Conservation (phyloP, 2,329 filamentous ascomycete species). For the Venturia aucupariae region DNA sequence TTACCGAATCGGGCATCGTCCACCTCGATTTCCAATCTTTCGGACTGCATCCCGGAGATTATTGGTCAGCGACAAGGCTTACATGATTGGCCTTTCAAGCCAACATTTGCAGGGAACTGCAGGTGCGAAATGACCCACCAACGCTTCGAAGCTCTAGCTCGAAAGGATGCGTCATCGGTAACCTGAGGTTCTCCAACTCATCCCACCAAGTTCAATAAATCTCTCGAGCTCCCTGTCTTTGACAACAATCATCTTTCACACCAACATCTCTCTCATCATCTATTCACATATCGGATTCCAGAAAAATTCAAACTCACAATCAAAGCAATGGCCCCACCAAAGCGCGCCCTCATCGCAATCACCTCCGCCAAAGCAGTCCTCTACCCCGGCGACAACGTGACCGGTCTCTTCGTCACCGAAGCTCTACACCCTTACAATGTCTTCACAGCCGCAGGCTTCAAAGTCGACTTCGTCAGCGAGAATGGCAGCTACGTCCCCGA, state of each 20-base stretch:
- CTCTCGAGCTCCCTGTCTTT: not conserved
- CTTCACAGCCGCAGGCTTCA: constrained; percentile 35
- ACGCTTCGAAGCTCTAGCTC: not conserved
- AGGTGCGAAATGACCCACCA: not conserved
- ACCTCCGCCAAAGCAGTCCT: constrained; percentile 35
- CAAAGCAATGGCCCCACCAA: constrained; percentile 24
- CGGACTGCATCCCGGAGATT: not conserved
- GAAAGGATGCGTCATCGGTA: not conserved
- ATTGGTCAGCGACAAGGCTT: constrained; percentile 3
- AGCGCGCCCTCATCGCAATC: constrained; percentile 34
- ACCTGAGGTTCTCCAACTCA: not conserved
- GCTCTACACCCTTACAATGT: constrained; percentile 42
- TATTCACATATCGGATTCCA: not conserved
- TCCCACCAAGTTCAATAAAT: not conserved
- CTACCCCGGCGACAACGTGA: constrained; percentile 30
- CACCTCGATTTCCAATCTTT: not conserved
- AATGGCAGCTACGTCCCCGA: constrained; percentile 36
- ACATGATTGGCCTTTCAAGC: not conserved
- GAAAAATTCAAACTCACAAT: not conserved
- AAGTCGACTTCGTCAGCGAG: constrained; percentile 40
- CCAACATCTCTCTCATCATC: not conserved
- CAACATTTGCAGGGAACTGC: not conserved
- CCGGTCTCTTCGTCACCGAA: constrained; percentile 40
- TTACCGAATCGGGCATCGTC: not conserved
- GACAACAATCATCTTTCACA: not conserved